phyloP scores from a whole-genome alignment of 352 stramenopile genomes.

The Pythium grandisporangium region DNA sequence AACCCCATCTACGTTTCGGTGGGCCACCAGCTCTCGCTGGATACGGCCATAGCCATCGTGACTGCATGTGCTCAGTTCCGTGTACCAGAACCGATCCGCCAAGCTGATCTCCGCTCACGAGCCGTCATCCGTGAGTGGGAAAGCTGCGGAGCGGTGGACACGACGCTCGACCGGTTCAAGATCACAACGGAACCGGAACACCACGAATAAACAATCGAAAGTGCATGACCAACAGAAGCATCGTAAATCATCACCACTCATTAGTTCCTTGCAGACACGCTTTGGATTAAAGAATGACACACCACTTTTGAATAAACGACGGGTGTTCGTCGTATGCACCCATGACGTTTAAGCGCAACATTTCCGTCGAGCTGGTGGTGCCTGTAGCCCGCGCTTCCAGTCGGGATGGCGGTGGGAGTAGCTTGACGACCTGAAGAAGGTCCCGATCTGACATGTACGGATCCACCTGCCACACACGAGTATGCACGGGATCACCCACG shows the following conservation, averaged over 20 bases:
- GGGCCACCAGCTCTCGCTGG: slow-evolving; percentile 57
- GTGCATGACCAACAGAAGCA: too few relatives aligned
- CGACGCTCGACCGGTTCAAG: slow-evolving; percentile 26
- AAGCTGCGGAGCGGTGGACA: slow-evolving; percentile 31
- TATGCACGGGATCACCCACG: slow-evolving; percentile 13
- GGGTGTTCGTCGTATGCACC: slow-evolving; percentile 41
- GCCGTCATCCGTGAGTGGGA: slow-evolving; percentile 67
- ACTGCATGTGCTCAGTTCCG: slow-evolving; percentile 52
- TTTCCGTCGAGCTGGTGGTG: slow-evolving; percentile 24
- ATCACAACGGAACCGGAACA: too few relatives aligned
- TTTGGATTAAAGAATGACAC: slow-evolving; percentile 37
- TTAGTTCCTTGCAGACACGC: not conserved
- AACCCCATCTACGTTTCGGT: slow-evolving; percentile 86
- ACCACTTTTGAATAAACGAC: slow-evolving; percentile 66
- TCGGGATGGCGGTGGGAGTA: slow-evolving; percentile 22
- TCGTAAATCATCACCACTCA: too few relatives aligned
- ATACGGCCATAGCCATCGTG: slow-evolving; percentile 46
- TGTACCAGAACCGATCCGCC: slow-evolving; percentile 78
- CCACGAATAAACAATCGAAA: too few relatives aligned
- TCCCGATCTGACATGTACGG: slow-evolving; percentile 68
- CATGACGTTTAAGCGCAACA: slow-evolving; percentile 44
- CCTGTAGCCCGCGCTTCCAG: slow-evolving; percentile 46
- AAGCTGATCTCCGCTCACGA: slow-evolving; percentile 77
- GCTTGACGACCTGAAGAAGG: slow-evolving; percentile 39
- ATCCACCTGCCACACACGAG: slow-evolving; percentile 53